phyloP scores from a whole-genome alignment of 257 asterid species.

The Solanum neorickii region DNA sequence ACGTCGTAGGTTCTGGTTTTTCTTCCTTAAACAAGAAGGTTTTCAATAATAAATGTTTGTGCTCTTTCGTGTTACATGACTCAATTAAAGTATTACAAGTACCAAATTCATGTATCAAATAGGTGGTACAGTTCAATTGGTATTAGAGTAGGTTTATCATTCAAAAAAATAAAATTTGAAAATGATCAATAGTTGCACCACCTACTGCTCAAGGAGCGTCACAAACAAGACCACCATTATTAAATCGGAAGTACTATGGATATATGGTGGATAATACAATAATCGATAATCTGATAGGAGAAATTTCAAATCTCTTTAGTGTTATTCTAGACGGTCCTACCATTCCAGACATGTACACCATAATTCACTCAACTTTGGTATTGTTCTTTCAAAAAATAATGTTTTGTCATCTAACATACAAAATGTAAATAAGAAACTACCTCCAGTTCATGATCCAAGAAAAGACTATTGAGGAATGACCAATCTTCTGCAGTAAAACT shows the following conservation, averaged over 20 bases:
- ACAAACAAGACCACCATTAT: neutral
- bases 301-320: neutral
- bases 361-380: neutral
- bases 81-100: too few relatives aligned
- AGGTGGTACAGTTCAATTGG: neutral
- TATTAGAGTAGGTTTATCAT: neutral
- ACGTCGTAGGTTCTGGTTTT: neutral
- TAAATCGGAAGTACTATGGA: neutral
- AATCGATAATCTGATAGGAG: neutral
- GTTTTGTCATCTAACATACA: too few relatives aligned
- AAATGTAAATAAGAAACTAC: too few relatives aligned
- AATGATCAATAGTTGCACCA: neutral
- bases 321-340: neutral
- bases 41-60: neutral
- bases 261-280: neutral
- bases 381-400: neutral
- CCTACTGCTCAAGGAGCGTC: neutral
- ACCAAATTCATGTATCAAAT: neutral
- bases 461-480: too few relatives aligned
- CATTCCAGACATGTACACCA: neutral
- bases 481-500: neutral
- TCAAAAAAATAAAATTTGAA: neutral
- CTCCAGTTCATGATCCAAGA: too few relatives aligned
- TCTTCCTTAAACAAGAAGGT: neutral
- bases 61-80: neutral